phyloP scores from a whole-genome alignment of 345 rosid genomes.

The Citrus medica region DNA sequence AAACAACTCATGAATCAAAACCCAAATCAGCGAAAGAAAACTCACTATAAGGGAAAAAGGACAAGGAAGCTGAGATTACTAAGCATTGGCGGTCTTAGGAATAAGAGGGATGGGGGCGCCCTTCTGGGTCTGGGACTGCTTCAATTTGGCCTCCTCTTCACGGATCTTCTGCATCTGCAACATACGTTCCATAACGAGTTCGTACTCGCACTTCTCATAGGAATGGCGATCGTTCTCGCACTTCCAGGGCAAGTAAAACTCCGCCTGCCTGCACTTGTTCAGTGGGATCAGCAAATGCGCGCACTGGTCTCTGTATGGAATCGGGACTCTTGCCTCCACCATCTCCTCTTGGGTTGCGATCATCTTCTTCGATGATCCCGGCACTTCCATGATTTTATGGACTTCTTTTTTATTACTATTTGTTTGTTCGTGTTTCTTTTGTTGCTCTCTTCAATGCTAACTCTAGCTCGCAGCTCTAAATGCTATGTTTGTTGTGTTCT shows the following conservation, averaged over 20 bases:
- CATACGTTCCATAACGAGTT: slow-evolving; percentile 99
- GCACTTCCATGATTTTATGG: slow-evolving; percentile 51
- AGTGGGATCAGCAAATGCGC: slow-evolving; percentile 94
- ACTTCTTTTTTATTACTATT: background rate
- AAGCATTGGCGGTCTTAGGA: slow-evolving; percentile 86
- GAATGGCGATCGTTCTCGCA: slow-evolving; percentile 91
- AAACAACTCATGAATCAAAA: background rate
- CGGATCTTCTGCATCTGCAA: slow-evolving; percentile 99
- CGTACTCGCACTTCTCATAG: slow-evolving; percentile 98
- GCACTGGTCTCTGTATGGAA: slow-evolving; percentile 91
- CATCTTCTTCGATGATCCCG: slow-evolving; percentile 97
- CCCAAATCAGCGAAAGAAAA: background rate
- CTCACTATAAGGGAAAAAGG: slow-evolving; percentile 16
- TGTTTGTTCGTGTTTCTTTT: background rate
- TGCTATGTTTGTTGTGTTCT: background rate
- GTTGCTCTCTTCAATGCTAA: background rate
- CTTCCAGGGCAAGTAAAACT: slow-evolving; percentile 96
- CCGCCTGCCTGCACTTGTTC: slow-evolving; percentile 93
- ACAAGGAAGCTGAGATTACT: slow-evolving; percentile 1
- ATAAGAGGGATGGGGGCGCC: slow-evolving; percentile 58
- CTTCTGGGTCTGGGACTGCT: slow-evolving; percentile 36
- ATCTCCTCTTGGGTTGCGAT: slow-evolving; percentile 93
- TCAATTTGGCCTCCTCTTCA: slow-evolving; percentile 61
- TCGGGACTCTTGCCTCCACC: slow-evolving; percentile 77
- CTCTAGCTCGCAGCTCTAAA: background rate